Percentiles rank a stretch among this genome's conserved stretches.
Evolutionary conservation across 2,329 filamentous ascomycete genomes (phyloP).

Genomic region (Paecilomyces fulvus): DNA sequence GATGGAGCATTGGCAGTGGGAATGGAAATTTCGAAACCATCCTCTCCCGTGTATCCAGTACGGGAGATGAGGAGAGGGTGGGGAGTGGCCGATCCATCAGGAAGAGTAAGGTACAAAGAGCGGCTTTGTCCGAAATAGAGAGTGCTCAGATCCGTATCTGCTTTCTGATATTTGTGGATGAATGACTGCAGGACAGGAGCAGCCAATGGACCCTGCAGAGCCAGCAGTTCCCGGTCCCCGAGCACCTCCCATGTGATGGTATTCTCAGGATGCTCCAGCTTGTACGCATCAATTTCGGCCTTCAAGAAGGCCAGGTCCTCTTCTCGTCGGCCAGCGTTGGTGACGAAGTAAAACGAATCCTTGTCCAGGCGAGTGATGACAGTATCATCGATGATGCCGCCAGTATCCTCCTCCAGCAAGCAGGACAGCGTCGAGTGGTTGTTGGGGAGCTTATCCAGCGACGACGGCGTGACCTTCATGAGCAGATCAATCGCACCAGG

Average conservation of each 20-base stretch:
- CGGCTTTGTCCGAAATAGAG: slow-evolving; percentile 76
- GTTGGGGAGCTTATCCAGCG: slow-evolving; percentile 53
- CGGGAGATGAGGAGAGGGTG: slow-evolving; percentile 65
- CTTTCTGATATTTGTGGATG: slow-evolving; percentile 42
- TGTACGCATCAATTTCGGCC: slow-evolving; percentile 57
- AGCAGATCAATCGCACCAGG: slow-evolving; percentile 74
- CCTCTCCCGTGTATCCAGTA: slow-evolving; percentile 94
- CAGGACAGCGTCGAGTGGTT: slow-evolving; percentile 77
- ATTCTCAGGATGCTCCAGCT: slow-evolving; percentile 42
- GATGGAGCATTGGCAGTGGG: slow-evolving; percentile 51
- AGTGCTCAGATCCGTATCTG: slow-evolving; percentile 49
- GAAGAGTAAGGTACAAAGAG: slow-evolving; percentile 56
- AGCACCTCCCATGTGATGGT: slow-evolving; percentile 62
- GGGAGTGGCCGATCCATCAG: slow-evolving; percentile 42
- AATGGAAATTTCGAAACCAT: slow-evolving; percentile 94
- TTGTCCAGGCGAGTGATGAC: slow-evolving; percentile 73
- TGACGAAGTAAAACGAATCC: slow-evolving; percentile 82
- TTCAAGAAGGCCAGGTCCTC: slow-evolving; percentile 77
- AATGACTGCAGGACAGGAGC: slow-evolving; percentile 59
- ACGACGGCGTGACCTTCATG: slow-evolving; percentile 72
- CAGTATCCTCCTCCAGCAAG: slow-evolving; percentile 67
- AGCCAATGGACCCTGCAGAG: slow-evolving; percentile 78
- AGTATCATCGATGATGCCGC: slow-evolving; percentile 91
- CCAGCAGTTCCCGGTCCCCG: slow-evolving; percentile 68
- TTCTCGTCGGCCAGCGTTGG: slow-evolving; percentile 83